These are phyloP conservation scores for Xerophyta viscosa DNA, from an alignment of 106 monocot species.

Conservation along the genomic window DNA sequence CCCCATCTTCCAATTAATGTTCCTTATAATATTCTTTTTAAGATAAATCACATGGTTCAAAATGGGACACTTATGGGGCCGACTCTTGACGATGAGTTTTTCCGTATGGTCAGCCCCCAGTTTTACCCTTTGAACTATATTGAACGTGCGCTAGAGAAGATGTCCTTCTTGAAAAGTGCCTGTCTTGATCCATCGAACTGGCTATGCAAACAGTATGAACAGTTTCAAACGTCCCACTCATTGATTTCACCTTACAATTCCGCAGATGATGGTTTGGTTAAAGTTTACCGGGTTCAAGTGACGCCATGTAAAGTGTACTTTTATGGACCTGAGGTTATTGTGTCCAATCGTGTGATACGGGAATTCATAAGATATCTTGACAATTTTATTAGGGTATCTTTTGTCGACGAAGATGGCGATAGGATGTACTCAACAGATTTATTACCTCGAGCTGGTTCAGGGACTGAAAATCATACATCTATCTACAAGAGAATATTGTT, in stretches of 20 bases:
- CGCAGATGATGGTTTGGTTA: conserved; percentile 67
- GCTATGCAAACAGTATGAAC: conserved; percentile 34
- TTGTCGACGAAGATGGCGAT: conserved; percentile 75
- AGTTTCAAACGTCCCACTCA: conserved; percentile 10
- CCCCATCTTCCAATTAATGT: conserved; percentile 23
- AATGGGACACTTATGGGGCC: conserved; percentile 81
- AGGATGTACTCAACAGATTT: conserved; percentile 63
- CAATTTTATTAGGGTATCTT: conserved; percentile 77
- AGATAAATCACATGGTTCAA: conserved; percentile 82
- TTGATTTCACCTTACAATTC: conserved; percentile 27
- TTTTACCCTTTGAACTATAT: conserved; percentile 24
- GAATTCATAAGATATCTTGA: conserved; percentile 39
- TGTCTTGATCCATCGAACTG: conserved; percentile 55
- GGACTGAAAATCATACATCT: not conserved
- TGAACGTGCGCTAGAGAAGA: conserved; percentile 56
- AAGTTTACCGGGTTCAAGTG: conserved; percentile 72
- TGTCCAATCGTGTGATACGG: conserved; percentile 84
- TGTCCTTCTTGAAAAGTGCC: conserved; percentile 45
- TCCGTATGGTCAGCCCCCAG: conserved; percentile 25
- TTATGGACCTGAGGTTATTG: conserved; percentile 72
- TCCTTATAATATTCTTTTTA: conserved; percentile 43
- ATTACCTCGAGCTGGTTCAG: conserved; percentile 18
- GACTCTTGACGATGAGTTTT: conserved; percentile 54
- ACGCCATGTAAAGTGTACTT: conserved; percentile 83
- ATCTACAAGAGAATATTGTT: conserved; percentile 64